Base-by-base conservation (phyloP, 1,139 yeast genomes). In the Pneumocystis canis region DNA sequence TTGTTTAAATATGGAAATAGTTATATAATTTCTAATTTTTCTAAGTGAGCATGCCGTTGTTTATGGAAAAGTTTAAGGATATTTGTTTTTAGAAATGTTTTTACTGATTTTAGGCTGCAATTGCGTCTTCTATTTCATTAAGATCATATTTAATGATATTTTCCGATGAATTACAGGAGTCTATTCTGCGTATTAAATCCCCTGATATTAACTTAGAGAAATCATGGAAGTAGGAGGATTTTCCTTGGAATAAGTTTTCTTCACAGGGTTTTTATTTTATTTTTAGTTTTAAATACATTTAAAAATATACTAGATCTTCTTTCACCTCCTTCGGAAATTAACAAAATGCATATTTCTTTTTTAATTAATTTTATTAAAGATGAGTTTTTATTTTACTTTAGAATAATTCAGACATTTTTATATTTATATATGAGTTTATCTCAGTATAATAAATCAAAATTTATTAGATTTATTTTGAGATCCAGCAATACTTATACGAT, bases 401-500 rank as follows among this genome's bases (percentile, higher is more conserved):
- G 28, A 77, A 81, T 58, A 79, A 82, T 2, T 77, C 85, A 65
- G 94, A 87, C 95, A 60, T 92, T 92, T 74, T 77, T 92, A 58
- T 92, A 90, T 73, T 75, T 92, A 60, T 88, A 84, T 71, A 73
- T 82, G 61, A 80, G 80, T 63, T 73, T 89, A 62, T 30, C 40
- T 56, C 83, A 90, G 69, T 68, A 72, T 5, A 76, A 76, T 7
- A 70, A 73, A 0, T 74, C 78, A 1, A 78, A 78, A 0, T 87
- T 87, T 1, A 72, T 78, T 67, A 78, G 78, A 33, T 89, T 85
- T 72, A 78, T 83, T 5, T 83, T 89, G 32, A 80, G 92, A 64
- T 87, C n/a, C 96, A 0, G 84, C 95, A 0, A 77, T 90, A 62
- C 98, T 98, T 0, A 87, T 92, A 63, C 97, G 99, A 35, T 97